Evolutionary conservation across 305 asterid species (phyloP), one percentile per base, ranked within the genome.

Genomic region (Rubia balearica): DNA sequence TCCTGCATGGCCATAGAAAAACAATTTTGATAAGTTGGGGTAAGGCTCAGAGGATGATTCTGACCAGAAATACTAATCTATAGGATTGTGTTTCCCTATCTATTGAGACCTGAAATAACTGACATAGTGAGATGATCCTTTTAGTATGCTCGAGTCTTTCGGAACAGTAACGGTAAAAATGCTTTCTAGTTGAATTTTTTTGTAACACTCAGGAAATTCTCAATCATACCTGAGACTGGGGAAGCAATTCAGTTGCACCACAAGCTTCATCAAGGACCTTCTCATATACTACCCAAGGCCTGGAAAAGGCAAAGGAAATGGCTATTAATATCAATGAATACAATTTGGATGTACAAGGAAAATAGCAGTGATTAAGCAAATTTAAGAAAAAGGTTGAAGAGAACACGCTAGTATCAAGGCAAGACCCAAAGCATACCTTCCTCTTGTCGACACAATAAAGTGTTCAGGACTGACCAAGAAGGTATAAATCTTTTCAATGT

Each of bases 361-460:
- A 5, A 33, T 17, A 22, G 33, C 12, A 9, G 45, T 24, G 59
- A 62, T 22, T 22, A 14, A 1, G 19, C 22, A 22, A n/a, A 67
- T 22, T 67, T 16, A 48, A 22, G 19, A 46, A 67, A 46, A 46
- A 12, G 53, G 5, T 45, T 12, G 3, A 33, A 33, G 38, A 33
- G 38, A 33, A 33, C 38, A 33, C 38, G 38, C 38, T 33, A 33
- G 38, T 33, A 33, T 33, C 38, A 33, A 33, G 38, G 38, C 38
- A 33, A 33, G 38, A 46, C 53, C 13, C n/a, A 13, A 38, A 22
- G 27, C 27, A 46, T 85, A 88, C 92, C 95, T 88, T 83, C 90
- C 92, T 19, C 71, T 79, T 69, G 81, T 73, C 38, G 95, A 88
- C 76, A 86, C 82, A 9, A 88, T 71, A 13, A 86, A 61, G 71